A percentile compares a stretch with the other conserved stretches of the same genome.
These are phyloP conservation scores for Backusella tarrabulga DNA, from an alignment of 192 early-diverging fungal species.

Conservation along the genomic window DNA sequence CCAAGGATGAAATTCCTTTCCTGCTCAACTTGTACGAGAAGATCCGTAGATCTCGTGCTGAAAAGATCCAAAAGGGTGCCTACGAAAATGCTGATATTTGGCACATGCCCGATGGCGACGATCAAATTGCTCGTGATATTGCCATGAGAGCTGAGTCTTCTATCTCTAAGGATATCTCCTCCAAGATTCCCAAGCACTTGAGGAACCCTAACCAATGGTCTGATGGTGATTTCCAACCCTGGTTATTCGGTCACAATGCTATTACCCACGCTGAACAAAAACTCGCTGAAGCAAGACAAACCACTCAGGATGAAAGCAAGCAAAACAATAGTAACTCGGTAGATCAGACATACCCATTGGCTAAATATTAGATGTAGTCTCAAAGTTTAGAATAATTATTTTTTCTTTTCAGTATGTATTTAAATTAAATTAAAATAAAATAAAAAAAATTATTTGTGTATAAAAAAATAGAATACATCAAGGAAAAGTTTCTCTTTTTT, in stretches of 20 bases:
- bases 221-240: conserved; percentile 18
- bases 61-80: conserved; percentile 18
- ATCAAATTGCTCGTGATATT: conserved; percentile 13
- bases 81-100: conserved; percentile 12
- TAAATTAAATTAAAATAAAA: neutral
- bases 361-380: neutral
- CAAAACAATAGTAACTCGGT: neutral
- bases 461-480: neutral
- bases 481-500: too few relatives aligned
- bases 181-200: neutral
- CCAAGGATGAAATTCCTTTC: conserved; percentile 10
- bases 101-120: conserved; percentile 18
- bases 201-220: conserved; percentile 22
- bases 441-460: neutral
- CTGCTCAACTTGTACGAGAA: conserved; percentile 14
- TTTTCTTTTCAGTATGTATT: neutral
- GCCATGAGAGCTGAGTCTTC: conserved; percentile 12
- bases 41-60: conserved; percentile 13
- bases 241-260: conserved; percentile 20
- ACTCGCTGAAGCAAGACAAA: neutral
- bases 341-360: neutral
- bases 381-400: neutral
- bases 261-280: conserved; percentile 10
- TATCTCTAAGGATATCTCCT: neutral
- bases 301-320: neutral